Evolutionary conservation across 2,329 filamentous ascomycete species (phyloP).

Genomic region (Aspergillus pseudoglaucus): DNA sequence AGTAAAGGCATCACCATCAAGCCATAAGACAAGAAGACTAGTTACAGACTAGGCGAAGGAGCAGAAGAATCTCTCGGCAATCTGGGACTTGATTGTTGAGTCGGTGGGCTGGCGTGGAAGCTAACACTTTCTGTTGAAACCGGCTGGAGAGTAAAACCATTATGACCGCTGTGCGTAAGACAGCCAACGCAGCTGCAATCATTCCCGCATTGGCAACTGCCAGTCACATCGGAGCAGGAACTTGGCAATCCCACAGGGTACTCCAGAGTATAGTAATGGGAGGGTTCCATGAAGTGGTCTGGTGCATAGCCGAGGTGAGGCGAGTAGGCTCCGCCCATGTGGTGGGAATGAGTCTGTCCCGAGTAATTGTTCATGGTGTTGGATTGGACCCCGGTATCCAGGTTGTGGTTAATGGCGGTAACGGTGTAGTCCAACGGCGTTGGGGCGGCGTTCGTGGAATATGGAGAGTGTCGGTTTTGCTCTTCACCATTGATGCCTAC

Average conservation of each 20-base stretch:
- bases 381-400: constrained; percentile 10
- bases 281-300: constrained; percentile 33
- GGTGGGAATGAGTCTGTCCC: constrained; percentile 11
- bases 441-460: constrained; percentile 10
- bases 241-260: constrained; percentile 33
- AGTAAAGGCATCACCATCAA: too few species aligned
- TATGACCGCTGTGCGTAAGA: constrained; percentile 46
- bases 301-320: constrained; percentile 17
- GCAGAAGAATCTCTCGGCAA: constrained; percentile 13
- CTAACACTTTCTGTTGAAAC: neutral
- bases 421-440: constrained; percentile 15
- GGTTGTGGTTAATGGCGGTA: constrained; percentile 8
- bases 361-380: constrained; percentile 16
- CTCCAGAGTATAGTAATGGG: constrained; percentile 37
- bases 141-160: constrained; percentile 34
- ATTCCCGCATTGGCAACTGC: constrained; percentile 47
- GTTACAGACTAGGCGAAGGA: constrained; percentile 17
- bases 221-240: constrained; percentile 43
- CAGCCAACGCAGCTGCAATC: constrained; percentile 50
- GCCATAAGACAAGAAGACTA: neutral
- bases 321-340: constrained; percentile 18
- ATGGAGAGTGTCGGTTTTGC: constrained; percentile 12
- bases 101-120: constrained; percentile 1
- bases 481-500: constrained; percentile 30
- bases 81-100: neutral